A percentile compares a stretch with the other conserved stretches of the same genome.
Evolutionary conservation across 1,284 basidiomycete species (phyloP).

Genomic region (Cutaneotrichosporon sp.): DNA sequence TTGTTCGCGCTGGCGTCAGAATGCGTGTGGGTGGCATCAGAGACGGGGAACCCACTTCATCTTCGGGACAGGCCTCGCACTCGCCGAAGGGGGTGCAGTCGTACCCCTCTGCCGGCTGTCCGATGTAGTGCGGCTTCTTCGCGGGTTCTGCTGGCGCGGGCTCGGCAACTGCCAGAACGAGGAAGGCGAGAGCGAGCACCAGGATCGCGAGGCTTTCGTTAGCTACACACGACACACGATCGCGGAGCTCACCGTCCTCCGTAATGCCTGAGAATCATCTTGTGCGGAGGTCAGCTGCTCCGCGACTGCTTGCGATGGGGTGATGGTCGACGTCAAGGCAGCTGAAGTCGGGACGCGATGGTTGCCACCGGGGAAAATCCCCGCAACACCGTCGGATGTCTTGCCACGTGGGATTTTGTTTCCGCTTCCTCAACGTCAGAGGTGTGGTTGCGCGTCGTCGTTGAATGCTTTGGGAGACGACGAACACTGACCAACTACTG

Average conservation of each 20-base stretch:
- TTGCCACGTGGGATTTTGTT: conserved; percentile 2
- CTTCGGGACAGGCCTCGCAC: conserved; percentile 75
- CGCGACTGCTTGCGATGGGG: too few relatives aligned
- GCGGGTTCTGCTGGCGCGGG: not conserved
- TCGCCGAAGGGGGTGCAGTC: conserved; percentile 69
- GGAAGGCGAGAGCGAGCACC: conserved; percentile 21
- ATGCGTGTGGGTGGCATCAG: too few relatives aligned
- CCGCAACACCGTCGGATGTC: conserved; percentile 6
- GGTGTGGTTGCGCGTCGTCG: conserved; percentile 7
- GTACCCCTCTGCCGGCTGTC: conserved; percentile 34
- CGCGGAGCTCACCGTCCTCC: conserved; percentile 11
- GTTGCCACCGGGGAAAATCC: conserved; percentile 9
- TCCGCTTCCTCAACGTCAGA: conserved; percentile 2
- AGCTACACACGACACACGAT: not conserved
- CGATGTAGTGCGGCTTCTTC: conserved; percentile 26
- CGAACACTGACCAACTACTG: too few relatives aligned
- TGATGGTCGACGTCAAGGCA: too few relatives aligned
- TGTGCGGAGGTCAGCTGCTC: not conserved
- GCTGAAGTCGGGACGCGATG: too few relatives aligned
- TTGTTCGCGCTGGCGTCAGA: conserved; percentile 59
- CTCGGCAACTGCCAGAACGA: not conserved
- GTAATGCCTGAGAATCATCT: conserved; percentile 6
- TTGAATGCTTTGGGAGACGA: too few relatives aligned
- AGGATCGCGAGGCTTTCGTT: conserved; percentile 11
- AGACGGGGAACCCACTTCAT: conserved; percentile 61